Evolutionary conservation across 257 asterid genomes (phyloP), one percentile per base, ranked within the genome.

Genomic region (Plantago major): DNA sequence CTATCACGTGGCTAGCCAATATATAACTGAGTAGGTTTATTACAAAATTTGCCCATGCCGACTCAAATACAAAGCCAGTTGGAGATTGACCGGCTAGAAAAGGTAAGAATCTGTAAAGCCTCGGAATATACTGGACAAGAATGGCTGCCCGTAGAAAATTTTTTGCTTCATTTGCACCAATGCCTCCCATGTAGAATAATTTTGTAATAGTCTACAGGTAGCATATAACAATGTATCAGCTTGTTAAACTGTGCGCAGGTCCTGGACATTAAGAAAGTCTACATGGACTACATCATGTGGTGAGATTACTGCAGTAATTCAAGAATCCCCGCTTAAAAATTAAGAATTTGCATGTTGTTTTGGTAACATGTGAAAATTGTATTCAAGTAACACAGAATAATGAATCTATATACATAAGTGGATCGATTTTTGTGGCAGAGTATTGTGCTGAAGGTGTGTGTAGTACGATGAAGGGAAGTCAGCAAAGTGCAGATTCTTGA

Each of bases 1-100:
- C 89, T 64, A 82, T 82, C 52, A 79, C 80, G 33, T 82, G 89
- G 74, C 89, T 69, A 28, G 86, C 73, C 74, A 82, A 62, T 67
- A 82, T 56, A 64, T 74, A 74, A 15, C 78, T 77, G 43, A 82
- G 82, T 66, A 79, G 83, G 58, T 79, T 80, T 67, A 77, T 74
- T 55, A 77, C 63, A 55, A 82, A 79, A 63, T 75, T 79, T 19
- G 86, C 84, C 84, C 84, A 82, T 15, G 84, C 89, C 7, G 89
- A 75, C 78, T 82, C 89, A 12, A 82, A 82, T 53, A 79, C 49
- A 66, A 82, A 76, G 62, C 89, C 86, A 48, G 72, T 73, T 63
- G 85, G 72, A 66, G 89, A 77, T 60, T 77, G 86, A 48, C 89
- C 86, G 16, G 74, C 85, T 49, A 82, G 70, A 63, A 79, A 71